Conservation (phyloP, 129 eudicot genomes). For the Smallanthus sonchifolius region DNA sequence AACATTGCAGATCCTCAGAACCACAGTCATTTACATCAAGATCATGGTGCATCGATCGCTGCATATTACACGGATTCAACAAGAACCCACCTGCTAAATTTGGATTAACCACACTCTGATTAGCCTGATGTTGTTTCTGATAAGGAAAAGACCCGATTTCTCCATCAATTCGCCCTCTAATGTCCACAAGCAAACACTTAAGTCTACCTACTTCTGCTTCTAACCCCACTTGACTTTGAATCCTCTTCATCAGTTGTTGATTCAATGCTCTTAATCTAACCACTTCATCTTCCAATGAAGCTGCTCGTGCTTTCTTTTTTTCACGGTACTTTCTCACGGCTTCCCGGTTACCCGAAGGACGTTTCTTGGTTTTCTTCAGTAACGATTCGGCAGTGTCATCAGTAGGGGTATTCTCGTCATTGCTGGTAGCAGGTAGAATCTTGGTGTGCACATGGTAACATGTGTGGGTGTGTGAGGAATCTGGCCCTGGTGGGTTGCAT, state of each 20-base stretch:
- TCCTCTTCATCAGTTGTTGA: slow-evolving; percentile 80
- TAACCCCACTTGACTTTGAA: slow-evolving; percentile 78
- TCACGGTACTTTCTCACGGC: slow-evolving; percentile 95
- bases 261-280: slow-evolving; percentile 68
- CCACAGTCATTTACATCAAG: slow-evolving; percentile 60
- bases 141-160: slow-evolving; percentile 96
- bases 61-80: slow-evolving; percentile 78
- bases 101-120: slow-evolving; percentile 42
- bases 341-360: slow-evolving; percentile 77
- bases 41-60: slow-evolving; percentile 46
- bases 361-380: slow-evolving; percentile 63
- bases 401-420: slow-evolving; percentile 52
- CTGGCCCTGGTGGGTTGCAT: slow-evolving; percentile 95
- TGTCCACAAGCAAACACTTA: slow-evolving; percentile 93
- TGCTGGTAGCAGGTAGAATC: slow-evolving; percentile 57
- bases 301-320: slow-evolving; percentile 93
- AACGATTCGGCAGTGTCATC: slow-evolving; percentile 83
- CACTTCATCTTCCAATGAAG: slow-evolving; percentile 93
- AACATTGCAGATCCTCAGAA: slow-evolving; percentile 66
- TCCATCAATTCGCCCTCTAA: slow-evolving; percentile 96
- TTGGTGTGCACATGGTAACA: slow-evolving; percentile 96
- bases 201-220: slow-evolving; percentile 92
- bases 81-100: slow-evolving; percentile 49
- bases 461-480: slow-evolving; percentile 88
- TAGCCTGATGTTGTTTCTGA: slow-evolving; percentile 54